phyloP scores from a whole-genome alignment of 345 rosid species.

The Acer negundo region DNA sequence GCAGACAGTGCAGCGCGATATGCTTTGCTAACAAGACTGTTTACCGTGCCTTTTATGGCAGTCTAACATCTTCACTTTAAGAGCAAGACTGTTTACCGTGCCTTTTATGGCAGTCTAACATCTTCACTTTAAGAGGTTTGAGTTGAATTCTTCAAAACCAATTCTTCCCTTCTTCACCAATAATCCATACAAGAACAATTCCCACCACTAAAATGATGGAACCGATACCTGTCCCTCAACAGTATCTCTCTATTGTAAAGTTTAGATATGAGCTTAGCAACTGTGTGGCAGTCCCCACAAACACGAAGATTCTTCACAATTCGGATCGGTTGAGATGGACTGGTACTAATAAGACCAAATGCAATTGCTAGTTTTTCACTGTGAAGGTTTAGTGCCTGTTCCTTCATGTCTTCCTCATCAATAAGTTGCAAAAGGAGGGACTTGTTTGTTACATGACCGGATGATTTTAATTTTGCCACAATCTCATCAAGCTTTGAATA shows the following conservation, averaged over 20 bases:
- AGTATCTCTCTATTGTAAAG: too few relatives aligned
- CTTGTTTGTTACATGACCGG: conserved; percentile 56
- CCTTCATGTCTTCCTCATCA: conserved; percentile 67
- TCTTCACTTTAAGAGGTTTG: neutral
- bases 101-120: too few relatives aligned
- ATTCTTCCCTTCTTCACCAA: conserved; percentile 42
- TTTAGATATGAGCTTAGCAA: too few relatives aligned
- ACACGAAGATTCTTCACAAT: conserved; percentile 72
- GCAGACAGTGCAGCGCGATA: neutral
- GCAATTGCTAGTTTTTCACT: too few relatives aligned
- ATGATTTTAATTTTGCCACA: conserved; percentile 41
- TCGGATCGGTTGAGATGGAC: conserved; percentile 47
- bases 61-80: neutral
- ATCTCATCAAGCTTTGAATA: conserved; percentile 59
- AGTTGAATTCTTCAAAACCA: neutral
- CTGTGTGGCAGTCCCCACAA: too few relatives aligned
- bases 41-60: too few relatives aligned
- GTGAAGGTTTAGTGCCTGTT: conserved; percentile 59
- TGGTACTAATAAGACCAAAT: too few relatives aligned
- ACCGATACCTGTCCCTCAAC: too few relatives aligned
- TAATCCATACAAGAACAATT: conserved; percentile 71
- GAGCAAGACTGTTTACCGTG: conserved; percentile 1
- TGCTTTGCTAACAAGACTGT: neutral
- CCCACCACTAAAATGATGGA: too few relatives aligned
- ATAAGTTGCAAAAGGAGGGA: conserved; percentile 63